Evolutionary conservation across 345 rosid genomes (phyloP), one percentile per base, ranked within the genome.

Genomic region (Pugionium cornutum): DNA sequence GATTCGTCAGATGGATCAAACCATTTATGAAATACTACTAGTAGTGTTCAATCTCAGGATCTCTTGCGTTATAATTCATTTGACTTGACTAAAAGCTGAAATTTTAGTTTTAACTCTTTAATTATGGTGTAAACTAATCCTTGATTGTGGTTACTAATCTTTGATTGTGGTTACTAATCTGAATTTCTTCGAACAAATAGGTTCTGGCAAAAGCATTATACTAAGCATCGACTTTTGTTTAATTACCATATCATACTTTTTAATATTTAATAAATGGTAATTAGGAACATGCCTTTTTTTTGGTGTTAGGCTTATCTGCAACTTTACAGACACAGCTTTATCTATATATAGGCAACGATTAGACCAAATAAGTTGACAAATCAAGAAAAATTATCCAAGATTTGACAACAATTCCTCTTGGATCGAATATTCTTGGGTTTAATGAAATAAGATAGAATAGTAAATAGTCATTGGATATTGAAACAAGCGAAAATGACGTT

Each of bases 351-450:
- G 62, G 56, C 26, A 36, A 44, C 25, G 72, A 6, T 41, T 36
- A 51, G 67, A 58, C 73, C 39, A 30, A 29, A 9, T 30, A 46
- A 37, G 67, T 44, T 37, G 62, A 59, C 67, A 51, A 66, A 52
- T 66, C n/a, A 49, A 65, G 42, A 25, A 44, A 42, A 58, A 51
- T 59, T 52, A 66, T 73, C 57, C 5, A 52, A 5, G 10, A 43
- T 73, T 58, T 66, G 67, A 11, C 11, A 28, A 10, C 31, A 31
- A 36, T 6, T 57, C 35, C 28, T 55, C 41, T 39, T 27, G 5
- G 9, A 25, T 64, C 7, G 67, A 72, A 66, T 65, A 58, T 66
- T 72, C 62, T 36, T 65, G 34, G 7, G n/a, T 29, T 58, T 43
- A 25, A 10, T 65, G 30, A 36, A 35, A 43, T 72, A 29, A 29